phyloP scores from a whole-genome alignment of 768 basidiomycete species.

The Tricholoma saponaceum region DNA sequence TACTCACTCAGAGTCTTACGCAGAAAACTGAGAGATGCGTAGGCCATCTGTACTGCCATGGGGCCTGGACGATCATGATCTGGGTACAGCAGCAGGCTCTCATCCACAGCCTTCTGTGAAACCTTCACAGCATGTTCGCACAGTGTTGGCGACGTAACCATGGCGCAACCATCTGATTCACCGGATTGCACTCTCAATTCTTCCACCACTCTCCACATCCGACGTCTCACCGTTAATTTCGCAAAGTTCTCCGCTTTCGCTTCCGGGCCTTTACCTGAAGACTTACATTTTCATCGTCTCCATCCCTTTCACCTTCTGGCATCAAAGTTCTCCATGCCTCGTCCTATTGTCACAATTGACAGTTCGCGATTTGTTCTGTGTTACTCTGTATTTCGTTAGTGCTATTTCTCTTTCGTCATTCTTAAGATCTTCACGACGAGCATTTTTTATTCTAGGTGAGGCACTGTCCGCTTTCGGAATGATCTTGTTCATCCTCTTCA shows the following conservation, averaged over 20 bases:
- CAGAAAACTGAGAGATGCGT: background rate
- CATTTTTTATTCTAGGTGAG: background rate
- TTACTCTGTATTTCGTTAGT: background rate
- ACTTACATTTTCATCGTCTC: too few species aligned
- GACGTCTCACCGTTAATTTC: too few species aligned
- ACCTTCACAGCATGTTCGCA: too few species aligned
- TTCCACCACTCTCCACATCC: too few species aligned
- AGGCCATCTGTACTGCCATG: background rate
- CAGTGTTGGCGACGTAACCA: too few species aligned
- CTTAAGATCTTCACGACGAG: background rate
- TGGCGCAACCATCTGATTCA: too few species aligned
- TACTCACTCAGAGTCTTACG: too few species aligned
- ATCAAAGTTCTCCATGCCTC: background rate
- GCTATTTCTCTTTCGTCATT: background rate
- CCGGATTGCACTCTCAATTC: too few species aligned
- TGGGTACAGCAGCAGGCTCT: background rate
- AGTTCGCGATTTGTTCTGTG: background rate
- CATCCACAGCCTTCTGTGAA: background rate
- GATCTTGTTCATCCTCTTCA: background rate
- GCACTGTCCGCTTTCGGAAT: background rate
- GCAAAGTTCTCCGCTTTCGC: too few species aligned
- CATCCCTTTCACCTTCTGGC: too few species aligned
- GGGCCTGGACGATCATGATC: background rate
- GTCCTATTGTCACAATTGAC: background rate
- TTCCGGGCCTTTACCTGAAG: too few species aligned